Percentiles rank a stretch among this genome's conserved stretches.
Conservation (phyloP, 495 filamentous ascomycete genomes). For the Penicillium salamii region DNA sequence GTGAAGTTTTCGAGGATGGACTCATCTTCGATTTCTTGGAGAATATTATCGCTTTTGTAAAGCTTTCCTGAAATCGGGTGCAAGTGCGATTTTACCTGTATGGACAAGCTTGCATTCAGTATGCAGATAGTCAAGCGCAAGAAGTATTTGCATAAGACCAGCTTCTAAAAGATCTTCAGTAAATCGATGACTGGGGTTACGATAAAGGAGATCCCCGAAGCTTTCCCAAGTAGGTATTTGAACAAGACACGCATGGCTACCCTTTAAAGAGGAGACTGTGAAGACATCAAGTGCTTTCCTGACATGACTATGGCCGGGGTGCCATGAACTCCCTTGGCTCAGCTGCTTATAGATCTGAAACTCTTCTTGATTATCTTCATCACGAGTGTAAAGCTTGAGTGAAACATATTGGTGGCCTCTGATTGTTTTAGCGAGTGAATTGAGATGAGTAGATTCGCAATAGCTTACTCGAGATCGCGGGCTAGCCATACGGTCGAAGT, state of each 20-base stretch:
- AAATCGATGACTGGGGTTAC: too few relatives aligned
- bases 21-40: slow-evolving; percentile 39
- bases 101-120: slow-evolving; percentile 50
- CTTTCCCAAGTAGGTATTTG: slow-evolving; percentile 42
- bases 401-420: slow-evolving; percentile 41
- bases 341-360: slow-evolving; percentile 28
- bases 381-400: slow-evolving; percentile 39
- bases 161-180: slow-evolving; percentile 4
- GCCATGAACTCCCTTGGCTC: slow-evolving; percentile 16
- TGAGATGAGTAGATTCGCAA: too few relatives aligned
- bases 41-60: slow-evolving; percentile 39
- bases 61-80: too few relatives aligned
- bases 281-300: slow-evolving; percentile 32
- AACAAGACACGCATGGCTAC: slow-evolving; percentile 36
- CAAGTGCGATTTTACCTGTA: slow-evolving; percentile 30
- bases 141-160: slow-evolving; percentile 32
- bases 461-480: slow-evolving; percentile 46
- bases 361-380: slow-evolving; percentile 22
- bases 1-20: slow-evolving; percentile 36
- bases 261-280: slow-evolving; percentile 22
- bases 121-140: slow-evolving; percentile 45
- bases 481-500: slow-evolving; percentile 56
- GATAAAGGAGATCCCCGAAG: slow-evolving; percentile 29
- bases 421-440: slow-evolving; percentile 17
- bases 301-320: slow-evolving; percentile 27